These are phyloP conservation scores for Solanum hybrid DNA, from an alignment of 305 asterid species.

Conservation along the genomic window DNA sequence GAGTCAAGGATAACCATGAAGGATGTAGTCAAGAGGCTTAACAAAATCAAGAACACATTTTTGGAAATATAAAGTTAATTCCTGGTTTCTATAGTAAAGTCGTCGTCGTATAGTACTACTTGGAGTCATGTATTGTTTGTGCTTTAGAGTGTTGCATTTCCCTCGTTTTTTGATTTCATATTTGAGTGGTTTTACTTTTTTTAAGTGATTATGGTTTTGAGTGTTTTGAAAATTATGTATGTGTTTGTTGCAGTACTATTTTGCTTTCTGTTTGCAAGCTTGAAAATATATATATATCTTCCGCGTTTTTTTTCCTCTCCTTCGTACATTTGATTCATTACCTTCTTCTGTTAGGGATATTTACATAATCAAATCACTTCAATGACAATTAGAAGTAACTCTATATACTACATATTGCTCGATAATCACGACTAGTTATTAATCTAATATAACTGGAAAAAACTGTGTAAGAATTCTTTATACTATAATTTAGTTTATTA, in stretches of 20 bases:
- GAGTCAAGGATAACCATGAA: background rate
- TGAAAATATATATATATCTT: background rate
- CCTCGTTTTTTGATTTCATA: background rate
- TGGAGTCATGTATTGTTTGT: background rate
- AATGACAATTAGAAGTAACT: too few species aligned
- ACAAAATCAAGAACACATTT: background rate
- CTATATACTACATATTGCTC: too few species aligned
- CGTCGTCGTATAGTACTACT: too few species aligned
- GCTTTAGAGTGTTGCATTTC: background rate
- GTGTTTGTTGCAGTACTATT: background rate
- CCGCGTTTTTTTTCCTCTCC: background rate
- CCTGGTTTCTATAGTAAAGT: background rate
- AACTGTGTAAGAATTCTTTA: too few species aligned
- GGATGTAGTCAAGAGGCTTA: background rate
- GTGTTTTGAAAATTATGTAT: background rate
- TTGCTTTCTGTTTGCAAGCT: background rate
- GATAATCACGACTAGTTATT: too few species aligned
- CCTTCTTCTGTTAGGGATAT: background rate
- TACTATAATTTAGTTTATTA: too few species aligned
- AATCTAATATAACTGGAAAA: too few species aligned
- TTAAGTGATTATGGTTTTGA: background rate
- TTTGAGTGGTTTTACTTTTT: background rate
- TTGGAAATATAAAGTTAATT: background rate
- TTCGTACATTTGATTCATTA: background rate
- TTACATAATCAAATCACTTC: background rate